Evolutionary conservation across 192 early-diverging fungal species (phyloP).

Genomic region (Pilaira anomala): DNA sequence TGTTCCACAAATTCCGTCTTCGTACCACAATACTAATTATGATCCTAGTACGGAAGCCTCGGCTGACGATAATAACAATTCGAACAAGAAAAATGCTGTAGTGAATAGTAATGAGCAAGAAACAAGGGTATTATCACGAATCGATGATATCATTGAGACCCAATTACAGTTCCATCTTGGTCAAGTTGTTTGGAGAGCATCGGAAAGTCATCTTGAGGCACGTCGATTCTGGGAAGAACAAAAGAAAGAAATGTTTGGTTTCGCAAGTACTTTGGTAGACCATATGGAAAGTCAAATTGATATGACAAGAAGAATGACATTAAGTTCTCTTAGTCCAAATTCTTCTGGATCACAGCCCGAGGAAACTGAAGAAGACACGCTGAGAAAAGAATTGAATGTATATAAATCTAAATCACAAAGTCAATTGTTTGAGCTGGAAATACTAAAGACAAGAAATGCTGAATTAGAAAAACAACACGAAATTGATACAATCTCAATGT

Average conservation of each 20-base stretch:
- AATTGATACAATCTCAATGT: background rate
- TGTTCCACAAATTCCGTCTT: no score
- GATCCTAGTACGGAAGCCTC: background rate
- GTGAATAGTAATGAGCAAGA: background rate
- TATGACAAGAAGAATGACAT: background rate
- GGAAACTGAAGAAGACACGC: background rate
- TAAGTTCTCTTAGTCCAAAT: background rate
- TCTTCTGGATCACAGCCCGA: background rate
- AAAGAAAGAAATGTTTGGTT: slow-evolving; percentile 12
- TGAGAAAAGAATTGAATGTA: slow-evolving; percentile 7
- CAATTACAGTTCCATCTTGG: slow-evolving; percentile 17
- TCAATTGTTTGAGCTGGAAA: slow-evolving; percentile 5
- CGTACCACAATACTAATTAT: no score
- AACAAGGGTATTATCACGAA: background rate
- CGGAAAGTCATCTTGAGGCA: slow-evolving; percentile 20
- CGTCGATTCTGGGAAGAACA: slow-evolving; percentile 22
- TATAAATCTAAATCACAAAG: background rate
- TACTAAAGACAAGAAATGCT: background rate
- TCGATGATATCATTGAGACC: slow-evolving; percentile 14
- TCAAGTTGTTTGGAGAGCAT: slow-evolving; percentile 19
- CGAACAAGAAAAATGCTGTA: background rate
- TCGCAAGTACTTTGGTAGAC: background rate
- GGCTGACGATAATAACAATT: background rate
- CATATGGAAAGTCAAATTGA: background rate
- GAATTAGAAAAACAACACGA: slow-evolving; percentile 14